Evolutionary conservation across 2,329 filamentous ascomycete species (phyloP).

Genomic region (Didymella sp.): DNA sequence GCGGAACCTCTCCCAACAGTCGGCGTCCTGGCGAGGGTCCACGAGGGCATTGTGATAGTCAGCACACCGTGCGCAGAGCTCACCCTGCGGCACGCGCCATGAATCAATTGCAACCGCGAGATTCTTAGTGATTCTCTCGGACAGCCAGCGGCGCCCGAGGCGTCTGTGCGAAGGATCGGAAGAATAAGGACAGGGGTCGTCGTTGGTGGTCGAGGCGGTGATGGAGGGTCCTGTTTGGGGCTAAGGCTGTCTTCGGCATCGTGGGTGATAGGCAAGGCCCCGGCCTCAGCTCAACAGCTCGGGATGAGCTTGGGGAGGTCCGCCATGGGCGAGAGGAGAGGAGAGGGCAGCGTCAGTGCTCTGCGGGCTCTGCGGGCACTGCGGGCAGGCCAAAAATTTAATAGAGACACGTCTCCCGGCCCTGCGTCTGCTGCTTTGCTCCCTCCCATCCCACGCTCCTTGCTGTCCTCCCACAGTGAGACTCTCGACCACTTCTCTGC

Average conservation of each 20-base stretch:
- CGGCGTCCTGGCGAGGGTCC: neutral
- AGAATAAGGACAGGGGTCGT: conserved; percentile 9
- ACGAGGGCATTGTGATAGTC: conserved; percentile 9
- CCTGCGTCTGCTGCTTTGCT: conserved; percentile 15
- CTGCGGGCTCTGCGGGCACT: conserved; percentile 15
- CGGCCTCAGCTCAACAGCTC: conserved; percentile 49
- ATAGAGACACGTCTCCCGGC: conserved; percentile 27
- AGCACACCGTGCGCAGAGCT: conserved; percentile 1
- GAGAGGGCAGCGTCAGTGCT: conserved; percentile 12
- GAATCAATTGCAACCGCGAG: neutral
- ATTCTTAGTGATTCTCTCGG: conserved; percentile 6
- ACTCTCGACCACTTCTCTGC: conserved; percentile 1
- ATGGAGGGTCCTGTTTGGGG: conserved; percentile 9
- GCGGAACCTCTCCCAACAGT: conserved; percentile 32
- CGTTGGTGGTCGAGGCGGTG: conserved; percentile 6
- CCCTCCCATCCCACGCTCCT: conserved; percentile 10
- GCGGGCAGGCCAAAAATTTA: conserved; percentile 33
- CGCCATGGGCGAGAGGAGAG: conserved; percentile 12
- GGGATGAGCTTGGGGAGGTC: conserved; percentile 43
- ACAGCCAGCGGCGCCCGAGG: conserved; percentile 16
- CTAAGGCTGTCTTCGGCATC: conserved; percentile 39
- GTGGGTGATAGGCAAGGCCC: conserved; percentile 32
- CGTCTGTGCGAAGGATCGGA: conserved; percentile 24
- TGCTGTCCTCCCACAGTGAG: conserved; percentile 20
- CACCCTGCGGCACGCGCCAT: neutral